Conservation (phyloP, 306 rosid species). For the Styphnolobium japonicum region DNA sequence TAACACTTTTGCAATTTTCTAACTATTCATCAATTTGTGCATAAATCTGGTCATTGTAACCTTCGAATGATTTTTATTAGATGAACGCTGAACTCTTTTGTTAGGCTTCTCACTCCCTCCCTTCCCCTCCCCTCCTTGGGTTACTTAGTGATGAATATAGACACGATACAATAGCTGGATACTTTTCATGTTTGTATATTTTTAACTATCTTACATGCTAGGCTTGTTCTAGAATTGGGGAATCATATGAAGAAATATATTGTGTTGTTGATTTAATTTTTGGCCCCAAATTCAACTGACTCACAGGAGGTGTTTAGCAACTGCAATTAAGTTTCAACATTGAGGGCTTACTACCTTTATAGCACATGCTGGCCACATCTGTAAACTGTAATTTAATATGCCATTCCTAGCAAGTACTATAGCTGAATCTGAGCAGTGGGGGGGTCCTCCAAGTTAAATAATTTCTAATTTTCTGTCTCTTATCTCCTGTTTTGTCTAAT, state of each 20-base stretch:
- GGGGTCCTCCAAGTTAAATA: not conserved
- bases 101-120: not conserved
- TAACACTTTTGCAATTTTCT: too few species aligned
- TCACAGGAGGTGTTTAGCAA: not conserved
- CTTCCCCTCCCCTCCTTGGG: not conserved
- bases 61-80: too few species aligned
- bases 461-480: not conserved
- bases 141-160: not conserved
- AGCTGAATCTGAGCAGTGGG: conserved; percentile 4
- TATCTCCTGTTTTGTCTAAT: conserved; percentile 15
- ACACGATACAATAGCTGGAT: not conserved
- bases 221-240: not conserved
- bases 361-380: not conserved
- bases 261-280: not conserved
- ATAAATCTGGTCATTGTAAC: not conserved
- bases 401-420: not conserved
- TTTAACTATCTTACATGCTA: not conserved
- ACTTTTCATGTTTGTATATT: not conserved
- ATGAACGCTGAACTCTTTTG: not conserved
- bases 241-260: not conserved
- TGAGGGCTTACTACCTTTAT: not conserved
- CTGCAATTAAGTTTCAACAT: not conserved
- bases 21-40: not conserved
- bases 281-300: conserved; percentile 12
- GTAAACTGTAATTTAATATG: conserved; percentile 18